Conservation (phyloP, 2,329 filamentous ascomycete genomes). For the Diplodia scrobiculata region DNA sequence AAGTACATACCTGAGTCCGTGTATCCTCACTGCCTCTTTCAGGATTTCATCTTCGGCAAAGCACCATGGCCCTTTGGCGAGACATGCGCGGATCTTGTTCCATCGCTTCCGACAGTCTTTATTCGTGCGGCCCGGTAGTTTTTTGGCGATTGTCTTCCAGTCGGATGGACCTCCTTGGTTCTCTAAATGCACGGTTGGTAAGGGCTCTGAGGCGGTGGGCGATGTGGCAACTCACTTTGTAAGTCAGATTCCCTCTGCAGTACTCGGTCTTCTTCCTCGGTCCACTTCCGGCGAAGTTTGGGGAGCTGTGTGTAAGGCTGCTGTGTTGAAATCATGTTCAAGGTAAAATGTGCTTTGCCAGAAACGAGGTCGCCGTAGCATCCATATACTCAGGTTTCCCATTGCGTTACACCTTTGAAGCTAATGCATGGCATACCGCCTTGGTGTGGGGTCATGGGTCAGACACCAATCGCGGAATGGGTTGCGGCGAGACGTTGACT, state of each 20-base stretch:
- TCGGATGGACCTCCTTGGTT: neutral
- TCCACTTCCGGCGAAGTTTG: neutral
- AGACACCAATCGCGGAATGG: neutral
- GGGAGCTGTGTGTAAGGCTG: neutral
- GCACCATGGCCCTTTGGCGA: constrained; percentile 29
- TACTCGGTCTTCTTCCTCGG: constrained; percentile 2
- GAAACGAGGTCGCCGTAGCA: neutral
- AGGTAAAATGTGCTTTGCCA: neutral
- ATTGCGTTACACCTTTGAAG: neutral
- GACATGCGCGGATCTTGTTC: constrained; percentile 23
- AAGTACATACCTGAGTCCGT: neutral
- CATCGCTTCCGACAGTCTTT: constrained; percentile 31
- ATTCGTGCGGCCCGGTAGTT: constrained; percentile 29
- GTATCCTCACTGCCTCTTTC: neutral
- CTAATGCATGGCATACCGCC: neutral
- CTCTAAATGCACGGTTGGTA: neutral
- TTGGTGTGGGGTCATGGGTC: neutral
- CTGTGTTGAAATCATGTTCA: neutral
- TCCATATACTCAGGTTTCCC: neutral
- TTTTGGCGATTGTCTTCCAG: constrained; percentile 26
- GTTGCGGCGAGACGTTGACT: neutral
- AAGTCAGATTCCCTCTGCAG: neutral
- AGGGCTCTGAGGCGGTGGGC: no score
- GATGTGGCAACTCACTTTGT: neutral
- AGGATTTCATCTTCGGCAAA: constrained; percentile 12